Conservation (phyloP, 2,329 filamentous ascomycete genomes). For the Sporothrix schenckii region DNA sequence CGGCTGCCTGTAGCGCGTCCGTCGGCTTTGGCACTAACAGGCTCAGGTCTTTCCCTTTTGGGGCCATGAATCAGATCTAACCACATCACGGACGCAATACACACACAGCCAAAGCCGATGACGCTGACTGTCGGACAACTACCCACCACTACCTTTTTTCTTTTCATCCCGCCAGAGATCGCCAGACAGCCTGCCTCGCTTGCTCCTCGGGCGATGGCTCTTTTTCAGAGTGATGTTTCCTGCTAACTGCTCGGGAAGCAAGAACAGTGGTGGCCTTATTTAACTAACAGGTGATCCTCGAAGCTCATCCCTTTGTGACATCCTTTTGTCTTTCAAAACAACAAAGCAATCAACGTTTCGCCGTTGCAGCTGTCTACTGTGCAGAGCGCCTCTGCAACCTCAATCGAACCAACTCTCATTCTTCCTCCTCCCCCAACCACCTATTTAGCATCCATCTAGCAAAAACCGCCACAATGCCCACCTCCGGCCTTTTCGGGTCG, state of each 20-base stretch:
- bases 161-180: constrained; percentile 7
- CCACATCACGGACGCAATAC: background rate
- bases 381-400: background rate
- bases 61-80: background rate
- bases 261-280: background rate
- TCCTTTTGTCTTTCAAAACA: background rate
- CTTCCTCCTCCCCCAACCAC: no score
- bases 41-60: background rate
- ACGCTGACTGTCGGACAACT: constrained; percentile 27
- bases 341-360: background rate
- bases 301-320: background rate
- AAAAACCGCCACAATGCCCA: constrained; percentile 17
- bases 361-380: background rate
- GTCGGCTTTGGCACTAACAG: constrained; percentile 9
- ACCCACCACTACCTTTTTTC: background rate
- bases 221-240: background rate
- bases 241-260: background rate
- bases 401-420: no score
- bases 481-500: constrained; percentile 40
- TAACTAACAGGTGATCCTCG: background rate
- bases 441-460: background rate
- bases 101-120: constrained; percentile 10
- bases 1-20: no score
- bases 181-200: background rate
- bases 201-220: background rate